Evolutionary conservation across 345 rosid species (phyloP), one percentile per base, ranked within the genome.

Genomic region (Gossypium rotundifolium): DNA sequence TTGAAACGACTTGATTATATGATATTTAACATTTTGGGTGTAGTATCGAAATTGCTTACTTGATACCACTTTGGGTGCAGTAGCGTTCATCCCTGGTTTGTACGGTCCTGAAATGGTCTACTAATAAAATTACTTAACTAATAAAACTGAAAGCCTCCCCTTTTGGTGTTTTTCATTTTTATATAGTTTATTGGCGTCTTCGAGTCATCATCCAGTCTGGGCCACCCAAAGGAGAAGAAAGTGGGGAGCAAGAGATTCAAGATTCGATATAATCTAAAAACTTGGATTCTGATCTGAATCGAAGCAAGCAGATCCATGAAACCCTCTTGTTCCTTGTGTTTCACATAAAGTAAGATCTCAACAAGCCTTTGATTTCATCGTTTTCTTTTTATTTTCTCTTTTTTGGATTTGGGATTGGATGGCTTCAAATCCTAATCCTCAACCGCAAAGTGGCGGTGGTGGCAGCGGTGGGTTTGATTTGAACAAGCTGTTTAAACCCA

Each of bases 401-500:
- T 16, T 40, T 46, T 45, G 71, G 38, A 46, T 46, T 66, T 45
- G 71, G 58, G 8, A n/a, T 52, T 16, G 11, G 33, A 75, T 76
- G 74, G 74, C 74, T 20, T 60, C 75, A 2, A 23, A 25, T 67
- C 65, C 65, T 6, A 70, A 76, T 76, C 79, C 46, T 11, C 74
- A 70, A 16, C 70, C 59, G 22, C 74, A 18, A 58, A 20, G 71
- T 12, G 54, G 71, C 1, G 54, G 3, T 33, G 65, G 65, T 5
- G 65, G 42, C 5, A 46, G 61, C 4, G 61, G 75, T 4, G 79
- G 75, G 11, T 76, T 70, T 12, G 79, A 70, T 42, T 59, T 76
- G 53, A 76, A 70, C 66, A 76, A 70, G 40, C 64, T 76, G 17
- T 76, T 70, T 59, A 70, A 71, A 18, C 75, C 79, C n/a, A 67